A percentile compares a stretch with the other conserved stretches of the same genome.
These are phyloP conservation scores for Brassica napus DNA, from an alignment of 345 rosid species.

Conservation along the genomic window DNA sequence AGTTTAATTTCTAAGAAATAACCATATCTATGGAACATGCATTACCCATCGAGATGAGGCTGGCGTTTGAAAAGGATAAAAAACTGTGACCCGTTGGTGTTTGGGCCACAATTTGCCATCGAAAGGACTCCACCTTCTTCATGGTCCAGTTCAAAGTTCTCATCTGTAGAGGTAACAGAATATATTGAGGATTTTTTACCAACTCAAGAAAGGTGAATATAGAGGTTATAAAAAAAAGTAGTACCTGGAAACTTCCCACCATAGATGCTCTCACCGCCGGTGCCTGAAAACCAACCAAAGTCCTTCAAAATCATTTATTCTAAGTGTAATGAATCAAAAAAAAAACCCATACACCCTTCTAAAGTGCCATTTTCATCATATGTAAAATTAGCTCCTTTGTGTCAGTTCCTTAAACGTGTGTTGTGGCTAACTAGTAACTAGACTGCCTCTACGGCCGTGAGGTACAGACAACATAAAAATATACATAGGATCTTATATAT, in stretches of 20 bases:
- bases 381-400: neutral
- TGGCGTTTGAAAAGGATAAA: constrained; percentile 79
- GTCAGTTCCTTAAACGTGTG: neutral
- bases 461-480: neutral
- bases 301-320: constrained; percentile 46
- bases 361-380: neutral
- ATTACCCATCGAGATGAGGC: constrained; percentile 93
- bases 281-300: constrained; percentile 88
- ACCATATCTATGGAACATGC: constrained; percentile 28
- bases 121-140: constrained; percentile 87
- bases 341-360: neutral
- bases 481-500: neutral
- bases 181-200: neutral
- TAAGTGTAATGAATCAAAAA: neutral
- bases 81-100: constrained; percentile 96
- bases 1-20: neutral
- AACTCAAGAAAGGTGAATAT: constrained; percentile 2
- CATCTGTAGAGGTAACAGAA: constrained; percentile 54
- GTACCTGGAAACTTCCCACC: constrained; percentile 96
- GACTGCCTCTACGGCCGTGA: neutral
- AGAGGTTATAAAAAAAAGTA: constrained; percentile 23
- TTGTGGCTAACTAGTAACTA: neutral
- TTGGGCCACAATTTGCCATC: constrained; percentile 93
- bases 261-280: constrained; percentile 98
- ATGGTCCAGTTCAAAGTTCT: constrained; percentile 78